Evolutionary conservation across 2,329 filamentous ascomycete species (phyloP), one percentile per base, ranked within the genome.

Genomic region (Achaetomium macrosporum): DNA sequence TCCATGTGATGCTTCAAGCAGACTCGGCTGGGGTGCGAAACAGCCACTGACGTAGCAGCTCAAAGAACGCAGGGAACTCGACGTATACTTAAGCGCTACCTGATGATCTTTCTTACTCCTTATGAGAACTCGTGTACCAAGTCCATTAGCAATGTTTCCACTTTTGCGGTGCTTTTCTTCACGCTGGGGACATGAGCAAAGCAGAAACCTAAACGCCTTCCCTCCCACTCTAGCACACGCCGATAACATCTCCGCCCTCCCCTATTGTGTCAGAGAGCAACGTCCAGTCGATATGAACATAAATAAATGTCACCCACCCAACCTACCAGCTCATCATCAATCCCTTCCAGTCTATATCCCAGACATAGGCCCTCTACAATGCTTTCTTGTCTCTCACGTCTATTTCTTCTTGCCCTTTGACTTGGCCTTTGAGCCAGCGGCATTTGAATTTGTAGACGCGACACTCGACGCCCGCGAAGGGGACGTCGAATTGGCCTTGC

Each of bases 381-480:
- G 12, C 11, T 15, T 17, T 25, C 42, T 43, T 47, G 13, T 30
- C 16, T 8, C 13, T 30, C 17, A 42, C 43, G 42, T 36, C 62
- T 63, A 76, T 62, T 82, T 83, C 64, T 81, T 77, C 65, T 78
- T 81, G 47, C 74, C 72, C 64, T 75, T 76, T 10, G 68, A 57
- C 66, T 78, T 79, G 47, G 64, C 47, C 69, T 72, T 59, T 61
- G 59, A 44, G 54, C 63, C 64, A 62, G 75, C 71, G 47, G 75
- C 65, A 54, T 72, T 74, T 5, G 86, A 87, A 36, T 76, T 79
- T 42, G 81, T 88, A 1, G 91, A 96, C 31, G 82, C 83, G 25
- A 96, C 90, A 67, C 93, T 97, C 5, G 86, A 92, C 15, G 91
- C 91, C 58, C 93, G 81, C 19, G 91, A 96, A 0, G 85, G 87